Evolutionary conservation across 768 basidiomycete genomes (phyloP).

Genomic region (Rhodotorula babjevae): DNA sequence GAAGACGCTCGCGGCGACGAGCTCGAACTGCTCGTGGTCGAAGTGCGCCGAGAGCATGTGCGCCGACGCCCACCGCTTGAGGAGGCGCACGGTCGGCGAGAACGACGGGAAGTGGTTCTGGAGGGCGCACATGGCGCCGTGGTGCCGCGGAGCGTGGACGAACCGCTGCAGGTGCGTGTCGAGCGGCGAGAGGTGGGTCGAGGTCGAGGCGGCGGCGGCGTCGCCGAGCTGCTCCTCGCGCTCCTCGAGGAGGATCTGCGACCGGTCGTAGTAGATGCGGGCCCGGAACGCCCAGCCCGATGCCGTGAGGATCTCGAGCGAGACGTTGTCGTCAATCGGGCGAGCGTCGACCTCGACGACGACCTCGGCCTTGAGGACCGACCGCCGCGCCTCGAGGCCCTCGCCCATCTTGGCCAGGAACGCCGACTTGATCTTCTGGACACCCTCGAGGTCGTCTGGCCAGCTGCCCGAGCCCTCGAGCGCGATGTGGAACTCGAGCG

Average conservation of each 20-base stretch:
- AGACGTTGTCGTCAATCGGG: slow-evolving; percentile 63
- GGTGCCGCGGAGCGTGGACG: slow-evolving; percentile 74
- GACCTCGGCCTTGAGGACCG: slow-evolving; percentile 50
- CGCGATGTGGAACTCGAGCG: slow-evolving; percentile 71
- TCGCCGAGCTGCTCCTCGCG: slow-evolving; percentile 52
- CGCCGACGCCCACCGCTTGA: slow-evolving; percentile 86
- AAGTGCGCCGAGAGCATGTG: slow-evolving; percentile 75
- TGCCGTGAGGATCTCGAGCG: slow-evolving; percentile 69
- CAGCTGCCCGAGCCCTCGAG: slow-evolving; percentile 89
- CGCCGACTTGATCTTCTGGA: slow-evolving; percentile 90
- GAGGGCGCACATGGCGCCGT: slow-evolving; percentile 71
- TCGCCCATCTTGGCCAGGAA: slow-evolving; percentile 77
- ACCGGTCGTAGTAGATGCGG: slow-evolving; percentile 81
- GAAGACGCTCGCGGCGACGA: slow-evolving; percentile 76
- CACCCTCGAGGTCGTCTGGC: slow-evolving; percentile 88
- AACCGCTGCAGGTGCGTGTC: slow-evolving; percentile 63
- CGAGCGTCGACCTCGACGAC: slow-evolving; percentile 58
- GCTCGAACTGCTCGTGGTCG: slow-evolving; percentile 71
- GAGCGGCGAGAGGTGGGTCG: slow-evolving; percentile 45
- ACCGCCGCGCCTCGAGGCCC: slow-evolving; percentile 56
- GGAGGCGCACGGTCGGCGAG: slow-evolving; percentile 74
- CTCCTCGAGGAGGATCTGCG: slow-evolving; percentile 67
- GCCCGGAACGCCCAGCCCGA: slow-evolving; percentile 83
- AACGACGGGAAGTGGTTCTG: slow-evolving; percentile 75
- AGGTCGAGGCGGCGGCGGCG: slow-evolving; percentile 51